These are phyloP conservation scores for Allium fistulosum DNA, from an alignment of 106 monocot species.

Conservation along the genomic window DNA sequence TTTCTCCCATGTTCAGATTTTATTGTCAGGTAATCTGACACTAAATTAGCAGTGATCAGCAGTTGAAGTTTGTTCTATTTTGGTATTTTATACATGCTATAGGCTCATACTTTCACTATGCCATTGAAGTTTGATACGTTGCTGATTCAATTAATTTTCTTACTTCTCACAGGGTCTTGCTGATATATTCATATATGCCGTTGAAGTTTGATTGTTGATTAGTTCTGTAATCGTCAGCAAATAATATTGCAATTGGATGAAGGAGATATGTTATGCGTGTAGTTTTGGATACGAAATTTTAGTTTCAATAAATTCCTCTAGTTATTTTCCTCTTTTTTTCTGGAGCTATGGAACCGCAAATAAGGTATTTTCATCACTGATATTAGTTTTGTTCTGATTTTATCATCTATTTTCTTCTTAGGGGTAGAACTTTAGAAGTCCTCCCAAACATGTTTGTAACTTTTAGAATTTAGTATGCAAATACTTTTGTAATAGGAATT, in stretches of 20 bases:
- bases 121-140: background rate
- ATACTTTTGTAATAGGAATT: background rate
- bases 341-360: constrained; percentile 13
- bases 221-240: constrained; percentile 7
- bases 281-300: constrained; percentile 5
- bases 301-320: background rate
- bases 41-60: too few relatives aligned
- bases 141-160: background rate
- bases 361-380: constrained; percentile 4
- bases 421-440: too few relatives aligned
- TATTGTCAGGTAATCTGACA: background rate
- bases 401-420: background rate
- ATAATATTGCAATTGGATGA: constrained; percentile 13
- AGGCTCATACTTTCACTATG: too few relatives aligned
- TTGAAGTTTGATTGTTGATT: constrained; percentile 9
- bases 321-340: constrained; percentile 7
- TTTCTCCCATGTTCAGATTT: background rate
- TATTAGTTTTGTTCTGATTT: constrained; percentile 5
- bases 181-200: constrained; percentile 4
- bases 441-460: background rate
- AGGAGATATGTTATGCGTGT: constrained; percentile 22
- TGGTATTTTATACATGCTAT: too few relatives aligned
- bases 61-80: too few relatives aligned
- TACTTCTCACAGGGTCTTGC: constrained; percentile 10
- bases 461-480: background rate